Evolutionary conservation across 2,329 filamentous ascomycete species (phyloP).

Genomic region (Aspergillus sp.): DNA sequence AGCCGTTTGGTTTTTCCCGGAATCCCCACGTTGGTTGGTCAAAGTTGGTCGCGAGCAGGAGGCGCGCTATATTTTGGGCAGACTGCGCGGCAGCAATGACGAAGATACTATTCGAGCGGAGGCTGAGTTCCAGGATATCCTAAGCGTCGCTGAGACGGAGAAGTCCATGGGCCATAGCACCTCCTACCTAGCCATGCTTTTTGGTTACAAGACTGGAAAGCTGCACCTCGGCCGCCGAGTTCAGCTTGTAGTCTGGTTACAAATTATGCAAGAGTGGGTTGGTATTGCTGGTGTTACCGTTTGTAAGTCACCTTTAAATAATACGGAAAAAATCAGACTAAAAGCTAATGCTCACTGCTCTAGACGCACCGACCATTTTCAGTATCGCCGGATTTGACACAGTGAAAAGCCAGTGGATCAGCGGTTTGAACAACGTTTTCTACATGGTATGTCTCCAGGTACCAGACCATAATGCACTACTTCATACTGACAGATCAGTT

Average conservation of each 20-base stretch:
- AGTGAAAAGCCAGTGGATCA: constrained; percentile 63
- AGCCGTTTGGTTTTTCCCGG: constrained; percentile 66
- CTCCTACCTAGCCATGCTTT: constrained; percentile 66
- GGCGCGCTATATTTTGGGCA: constrained; percentile 63
- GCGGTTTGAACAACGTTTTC: constrained; percentile 57
- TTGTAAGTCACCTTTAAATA: constrained; percentile 33
- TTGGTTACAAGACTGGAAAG: constrained; percentile 64
- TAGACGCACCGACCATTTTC: constrained; percentile 57
- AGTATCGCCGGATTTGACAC: constrained; percentile 65
- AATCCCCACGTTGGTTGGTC: constrained; percentile 60
- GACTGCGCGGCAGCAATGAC: constrained; percentile 60
- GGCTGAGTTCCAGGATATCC: constrained; percentile 68
- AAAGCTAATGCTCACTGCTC: neutral
- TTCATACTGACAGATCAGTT: constrained; percentile 45
- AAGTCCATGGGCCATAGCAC: constrained; percentile 52
- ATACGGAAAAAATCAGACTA: too few relatives aligned
- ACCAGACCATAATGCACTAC: neutral
- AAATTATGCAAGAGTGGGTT: constrained; percentile 70
- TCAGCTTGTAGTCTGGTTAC: constrained; percentile 69
- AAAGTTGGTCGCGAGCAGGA: constrained; percentile 68
- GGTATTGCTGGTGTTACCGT: constrained; percentile 70
- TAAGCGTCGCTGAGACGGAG: constrained; percentile 62
- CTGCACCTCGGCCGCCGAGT: constrained; percentile 67
- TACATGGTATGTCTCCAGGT: constrained; percentile 47
- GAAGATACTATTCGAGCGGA: constrained; percentile 57